Evolutionary conservation across 768 basidiomycete genomes (phyloP).

Genomic region (Megacollybia marginata): DNA sequence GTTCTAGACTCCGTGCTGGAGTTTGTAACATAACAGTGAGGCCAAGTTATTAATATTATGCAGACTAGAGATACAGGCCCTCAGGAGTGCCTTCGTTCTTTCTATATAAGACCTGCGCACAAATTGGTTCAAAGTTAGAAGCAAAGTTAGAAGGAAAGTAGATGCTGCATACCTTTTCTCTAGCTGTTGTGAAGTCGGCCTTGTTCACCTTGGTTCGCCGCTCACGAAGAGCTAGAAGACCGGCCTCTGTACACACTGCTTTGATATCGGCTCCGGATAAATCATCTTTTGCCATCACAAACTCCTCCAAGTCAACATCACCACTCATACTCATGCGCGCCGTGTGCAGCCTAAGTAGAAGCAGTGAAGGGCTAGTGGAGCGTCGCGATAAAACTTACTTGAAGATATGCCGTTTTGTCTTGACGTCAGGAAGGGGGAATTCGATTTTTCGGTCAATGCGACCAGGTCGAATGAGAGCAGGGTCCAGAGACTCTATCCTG

Average conservation of each 20-base stretch:
- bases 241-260: constrained; percentile 98
- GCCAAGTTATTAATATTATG: no score
- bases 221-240: constrained; percentile 88
- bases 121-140: constrained; percentile 4
- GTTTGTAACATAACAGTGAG: constrained; percentile 27
- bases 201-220: constrained; percentile 92
- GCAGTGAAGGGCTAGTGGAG: constrained; percentile 4
- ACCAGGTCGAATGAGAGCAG: constrained; percentile 95
- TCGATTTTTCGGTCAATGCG: constrained; percentile 99
- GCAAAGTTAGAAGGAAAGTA: constrained; percentile 1
- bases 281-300: constrained; percentile 93
- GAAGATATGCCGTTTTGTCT: constrained; percentile 99
- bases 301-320: constrained; percentile 94
- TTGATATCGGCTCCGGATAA: constrained; percentile 98
- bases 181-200: constrained; percentile 80
- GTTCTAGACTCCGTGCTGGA: constrained; percentile 65
- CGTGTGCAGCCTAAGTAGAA: constrained; percentile 65
- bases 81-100: constrained; percentile 98
- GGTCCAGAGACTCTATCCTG: constrained; percentile 93
- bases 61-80: constrained; percentile 67
- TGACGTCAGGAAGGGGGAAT: constrained; percentile 94
- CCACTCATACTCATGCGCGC: constrained; percentile 84
- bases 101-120: constrained; percentile 69
- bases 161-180: constrained; percentile 72
- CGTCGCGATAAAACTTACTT: constrained; percentile 34